Conservation (phyloP, 2,329 filamentous ascomycete genomes). For the Westerdykella ornata region DNA sequence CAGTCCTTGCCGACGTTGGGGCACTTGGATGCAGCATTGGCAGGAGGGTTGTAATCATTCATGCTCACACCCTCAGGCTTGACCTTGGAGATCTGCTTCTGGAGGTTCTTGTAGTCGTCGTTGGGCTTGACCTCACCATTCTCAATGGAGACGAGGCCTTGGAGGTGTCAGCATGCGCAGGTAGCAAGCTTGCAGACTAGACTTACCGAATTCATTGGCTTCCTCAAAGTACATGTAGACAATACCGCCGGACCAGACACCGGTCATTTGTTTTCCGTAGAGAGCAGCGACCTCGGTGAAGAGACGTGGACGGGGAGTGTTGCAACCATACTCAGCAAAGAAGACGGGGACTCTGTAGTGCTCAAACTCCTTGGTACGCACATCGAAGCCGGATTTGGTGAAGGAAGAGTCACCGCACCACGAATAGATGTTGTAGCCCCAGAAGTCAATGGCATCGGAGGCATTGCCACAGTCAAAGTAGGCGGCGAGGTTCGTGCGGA, state of each 20-base stretch:
- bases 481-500: slow-evolving; percentile 72
- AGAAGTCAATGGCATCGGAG: slow-evolving; percentile 77
- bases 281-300: slow-evolving; percentile 83
- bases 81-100: slow-evolving; percentile 61
- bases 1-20: slow-evolving; percentile 57
- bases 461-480: slow-evolving; percentile 86
- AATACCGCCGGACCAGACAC: slow-evolving; percentile 89
- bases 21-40: slow-evolving; percentile 63
- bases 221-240: slow-evolving; percentile 99
- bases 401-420: slow-evolving; percentile 90
- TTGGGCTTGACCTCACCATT: not conserved
- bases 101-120: slow-evolving; percentile 51
- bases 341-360: slow-evolving; percentile 91
- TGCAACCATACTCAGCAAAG: slow-evolving; percentile 99
- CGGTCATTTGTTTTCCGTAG: slow-evolving; percentile 73
- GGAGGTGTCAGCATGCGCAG: slow-evolving; percentile 1
- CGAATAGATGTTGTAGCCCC: slow-evolving; percentile 99
- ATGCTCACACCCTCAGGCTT: slow-evolving; percentile 61
- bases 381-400: slow-evolving; percentile 68
- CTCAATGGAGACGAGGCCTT: not conserved
- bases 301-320: slow-evolving; percentile 61
- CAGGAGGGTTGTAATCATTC: slow-evolving; percentile 64
- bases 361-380: slow-evolving; percentile 77
- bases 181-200: not conserved
- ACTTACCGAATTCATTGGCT: slow-evolving; percentile 73